Evolutionary conservation across 305 asterid genomes (phyloP).

Genomic region (Withania somnifera): DNA sequence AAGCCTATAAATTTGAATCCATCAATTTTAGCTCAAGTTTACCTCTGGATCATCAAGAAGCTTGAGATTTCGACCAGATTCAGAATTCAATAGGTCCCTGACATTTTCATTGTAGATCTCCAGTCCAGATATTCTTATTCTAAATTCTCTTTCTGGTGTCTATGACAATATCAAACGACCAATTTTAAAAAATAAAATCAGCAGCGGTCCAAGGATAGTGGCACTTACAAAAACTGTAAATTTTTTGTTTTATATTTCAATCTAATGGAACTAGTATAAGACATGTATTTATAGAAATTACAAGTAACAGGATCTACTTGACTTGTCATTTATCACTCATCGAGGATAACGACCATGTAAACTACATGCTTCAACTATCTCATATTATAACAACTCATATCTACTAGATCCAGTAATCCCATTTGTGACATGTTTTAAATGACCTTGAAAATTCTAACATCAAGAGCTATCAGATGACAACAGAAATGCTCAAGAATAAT

Average conservation of each 20-base stretch:
- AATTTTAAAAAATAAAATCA: background rate
- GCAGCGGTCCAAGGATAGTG: background rate
- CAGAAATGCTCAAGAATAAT: background rate
- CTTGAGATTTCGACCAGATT: slow-evolving; percentile 82
- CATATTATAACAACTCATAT: background rate
- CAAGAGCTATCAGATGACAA: background rate
- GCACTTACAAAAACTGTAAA: background rate
- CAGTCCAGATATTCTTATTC: slow-evolving; percentile 78
- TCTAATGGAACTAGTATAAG: background rate
- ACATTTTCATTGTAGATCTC: slow-evolving; percentile 96
- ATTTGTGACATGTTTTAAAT: background rate
- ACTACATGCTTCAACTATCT: background rate
- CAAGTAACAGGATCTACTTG: background rate
- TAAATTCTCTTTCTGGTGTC: slow-evolving; percentile 91
- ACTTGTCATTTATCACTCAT: background rate
- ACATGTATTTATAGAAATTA: background rate
- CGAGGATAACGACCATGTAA: background rate
- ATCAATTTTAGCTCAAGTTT: slow-evolving; percentile 4
- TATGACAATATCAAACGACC: slow-evolving; percentile 20
- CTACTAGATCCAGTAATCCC: background rate
- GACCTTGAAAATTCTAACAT: background rate
- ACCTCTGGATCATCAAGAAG: slow-evolving; percentile 98
- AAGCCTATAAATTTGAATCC: background rate
- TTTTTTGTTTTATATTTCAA: background rate
- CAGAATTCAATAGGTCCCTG: slow-evolving; percentile 78